Percentiles rank a stretch among this genome's conserved stretches.
phyloP scores from a whole-genome alignment of 1,284 basidiomycete species.

The Puccinia coronata region DNA sequence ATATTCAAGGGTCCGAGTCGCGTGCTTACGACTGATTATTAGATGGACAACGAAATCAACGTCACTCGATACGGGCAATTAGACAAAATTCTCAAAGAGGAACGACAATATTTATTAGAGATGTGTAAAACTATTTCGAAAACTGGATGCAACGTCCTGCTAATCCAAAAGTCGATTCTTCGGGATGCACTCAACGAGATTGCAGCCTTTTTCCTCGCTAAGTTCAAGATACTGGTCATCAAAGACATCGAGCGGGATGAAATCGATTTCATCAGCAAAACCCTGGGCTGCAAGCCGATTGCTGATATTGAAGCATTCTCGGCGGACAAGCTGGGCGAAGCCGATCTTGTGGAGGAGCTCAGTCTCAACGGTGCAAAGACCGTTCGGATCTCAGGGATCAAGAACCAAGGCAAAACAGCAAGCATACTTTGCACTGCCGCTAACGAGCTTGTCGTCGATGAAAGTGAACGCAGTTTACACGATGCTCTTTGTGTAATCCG shows the following conservation, averaged over 20 bases:
- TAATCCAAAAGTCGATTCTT: slow-evolving; percentile 98
- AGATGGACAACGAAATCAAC: slow-evolving; percentile 99
- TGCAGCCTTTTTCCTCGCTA: slow-evolving; percentile 97
- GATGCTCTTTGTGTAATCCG: slow-evolving; percentile 97
- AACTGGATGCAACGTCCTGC: slow-evolving; percentile 95
- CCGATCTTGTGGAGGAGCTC: slow-evolving; percentile 91
- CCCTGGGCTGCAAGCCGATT: slow-evolving; percentile 90
- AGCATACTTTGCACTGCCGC: slow-evolving; percentile 92
- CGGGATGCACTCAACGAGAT: slow-evolving; percentile 98
- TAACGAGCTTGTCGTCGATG: slow-evolving; percentile 92
- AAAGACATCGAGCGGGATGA: slow-evolving; percentile 99
- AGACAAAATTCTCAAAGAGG: slow-evolving; percentile 99
- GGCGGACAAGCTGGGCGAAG: slow-evolving; percentile 97
- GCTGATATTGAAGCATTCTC: slow-evolving; percentile 97
- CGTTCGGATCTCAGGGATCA: slow-evolving; percentile 91
- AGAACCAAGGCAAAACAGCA: slow-evolving; percentile 91
- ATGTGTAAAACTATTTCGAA: slow-evolving; percentile 99
- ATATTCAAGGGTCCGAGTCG: not conserved
- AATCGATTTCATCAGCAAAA: slow-evolving; percentile 95
- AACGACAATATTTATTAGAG: slow-evolving; percentile 95
- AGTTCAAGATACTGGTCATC: slow-evolving; percentile 93
- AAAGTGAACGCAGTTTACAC: slow-evolving; percentile 94
- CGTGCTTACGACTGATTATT: slow-evolving; percentile 16
- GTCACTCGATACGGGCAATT: slow-evolving; percentile 99
- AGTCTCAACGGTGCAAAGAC: slow-evolving; percentile 84